Evolutionary conservation across 352 stramenopile genomes (phyloP).

Genomic region (Phytophthora sansomeana): DNA sequence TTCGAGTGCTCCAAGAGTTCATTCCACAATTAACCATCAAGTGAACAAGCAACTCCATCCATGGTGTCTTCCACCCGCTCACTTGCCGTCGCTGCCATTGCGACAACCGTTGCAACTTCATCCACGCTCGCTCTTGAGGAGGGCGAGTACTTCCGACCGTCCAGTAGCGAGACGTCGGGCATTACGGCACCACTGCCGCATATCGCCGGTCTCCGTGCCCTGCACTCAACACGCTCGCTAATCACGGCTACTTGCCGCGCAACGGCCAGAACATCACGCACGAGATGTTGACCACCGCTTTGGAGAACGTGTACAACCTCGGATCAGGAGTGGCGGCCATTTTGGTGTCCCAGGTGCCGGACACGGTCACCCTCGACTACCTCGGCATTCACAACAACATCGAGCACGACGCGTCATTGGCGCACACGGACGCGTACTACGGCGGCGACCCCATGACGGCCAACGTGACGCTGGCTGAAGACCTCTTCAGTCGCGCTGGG

Average conservation of each 20-base stretch:
- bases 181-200: conserved; percentile 31
- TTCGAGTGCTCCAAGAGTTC: too few species aligned
- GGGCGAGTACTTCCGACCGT: conserved; percentile 40
- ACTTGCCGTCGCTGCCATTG: conserved; percentile 13
- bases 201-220: conserved; percentile 52
- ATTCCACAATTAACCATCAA: conserved; percentile 28
- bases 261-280: conserved; percentile 48
- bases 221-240: conserved; percentile 60
- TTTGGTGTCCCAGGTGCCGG: conserved; percentile 32
- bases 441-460: conserved; percentile 40
- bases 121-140: conserved; percentile 23
- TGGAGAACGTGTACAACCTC: conserved; percentile 47
- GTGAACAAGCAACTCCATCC: conserved; percentile 2
- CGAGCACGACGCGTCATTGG: conserved; percentile 63
- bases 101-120: conserved; percentile 1
- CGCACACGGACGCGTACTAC: conserved; percentile 44
- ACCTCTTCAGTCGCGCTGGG: conserved; percentile 36
- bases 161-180: conserved; percentile 26
- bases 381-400: conserved; percentile 50
- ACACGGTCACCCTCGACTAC: conserved; percentile 45
- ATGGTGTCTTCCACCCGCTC: conserved; percentile 22
- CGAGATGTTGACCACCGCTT: conserved; percentile 28
- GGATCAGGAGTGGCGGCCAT: conserved; percentile 29
- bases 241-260: conserved; percentile 54
- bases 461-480: conserved; percentile 33